Evolutionary conservation across 2,329 filamentous ascomycete species (phyloP).

Genomic region (Scytalidium lignicola): DNA sequence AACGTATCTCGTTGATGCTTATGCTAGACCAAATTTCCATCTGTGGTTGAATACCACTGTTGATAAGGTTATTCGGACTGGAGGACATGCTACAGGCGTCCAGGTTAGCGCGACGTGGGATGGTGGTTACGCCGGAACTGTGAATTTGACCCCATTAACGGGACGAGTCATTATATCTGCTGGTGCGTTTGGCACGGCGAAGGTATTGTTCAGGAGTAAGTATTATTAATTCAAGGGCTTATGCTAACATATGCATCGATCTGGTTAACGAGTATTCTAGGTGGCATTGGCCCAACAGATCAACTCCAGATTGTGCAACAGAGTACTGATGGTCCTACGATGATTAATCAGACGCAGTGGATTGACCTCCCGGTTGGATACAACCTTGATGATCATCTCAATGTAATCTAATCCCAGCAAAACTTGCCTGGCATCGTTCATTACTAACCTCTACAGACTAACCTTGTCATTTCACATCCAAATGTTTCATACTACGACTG

Average conservation of each 20-base stretch:
- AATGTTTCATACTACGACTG: slow-evolving; percentile 59
- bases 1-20: slow-evolving; percentile 63
- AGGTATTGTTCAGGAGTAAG: slow-evolving; percentile 56
- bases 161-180: slow-evolving; percentile 65
- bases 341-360: slow-evolving; percentile 47
- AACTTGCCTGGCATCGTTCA: background rate
- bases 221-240: slow-evolving; percentile 29
- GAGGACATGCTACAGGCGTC: slow-evolving; percentile 59
- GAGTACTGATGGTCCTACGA: slow-evolving; percentile 28
- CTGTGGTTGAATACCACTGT: slow-evolving; percentile 63
- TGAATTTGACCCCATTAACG: slow-evolving; percentile 52
- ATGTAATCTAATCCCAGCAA: slow-evolving; percentile 24
- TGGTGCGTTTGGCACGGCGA: slow-evolving; percentile 65
- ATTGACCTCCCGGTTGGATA: slow-evolving; percentile 54
- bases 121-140: slow-evolving; percentile 52
- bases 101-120: slow-evolving; percentile 53
- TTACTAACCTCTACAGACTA: slow-evolving; percentile 29
- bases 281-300: slow-evolving; percentile 25
- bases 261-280: slow-evolving; percentile 29
- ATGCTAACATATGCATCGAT: slow-evolving; percentile 39
- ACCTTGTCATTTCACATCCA: slow-evolving; percentile 45
- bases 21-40: slow-evolving; percentile 57
- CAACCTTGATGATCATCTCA: slow-evolving; percentile 55
- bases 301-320: slow-evolving; percentile 31
- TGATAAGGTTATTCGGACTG: slow-evolving; percentile 59